Evolutionary conservation across 169 alveolate species (phyloP), one percentile per base, ranked within the genome.

Genomic region (Ichthyophthirius multifiliis): DNA sequence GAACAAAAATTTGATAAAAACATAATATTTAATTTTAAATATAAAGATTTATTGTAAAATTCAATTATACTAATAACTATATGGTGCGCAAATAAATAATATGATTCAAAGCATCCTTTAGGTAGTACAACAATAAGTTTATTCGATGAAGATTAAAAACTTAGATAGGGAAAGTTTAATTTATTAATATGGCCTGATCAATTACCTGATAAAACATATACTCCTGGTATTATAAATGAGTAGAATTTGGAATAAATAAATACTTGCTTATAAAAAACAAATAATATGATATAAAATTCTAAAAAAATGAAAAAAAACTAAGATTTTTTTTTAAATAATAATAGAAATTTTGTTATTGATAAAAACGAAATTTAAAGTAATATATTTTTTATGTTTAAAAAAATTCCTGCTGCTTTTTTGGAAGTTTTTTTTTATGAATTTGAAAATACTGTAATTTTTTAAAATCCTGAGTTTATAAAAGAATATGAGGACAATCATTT

Each of bases 141-240:
- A 43, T 76, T 76, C 41, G 83, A 76, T 62, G 44, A 39, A 20
- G 65, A 76, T 62, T 43, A 55, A 1, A 76, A 62, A 41, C 43
- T 76, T 23, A 76, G 83, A 62, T 71, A 76, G 62, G n/a, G 83
- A 13, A 55, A 76, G 55, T 30, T 55, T 13, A 47, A 76, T 76
- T 39, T 76, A 41, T 64, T 47, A 7, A 48, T 76, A 10, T 76
- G 83, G 76, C 83, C 83, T 1, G 30, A 76, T 23, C 32, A 35
- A n/a, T 18, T 13, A 39, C 76, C 76, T 20, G 76, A 62, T 39
- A 20, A 31, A 20, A 35, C 64, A 27, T 35, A 35, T 37, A 81
- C 82, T 27, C 75, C 76, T 32, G 86, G 86, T 5, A 31, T 81
- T 12, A 71, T 81, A 7, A 46, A 15, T 20, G 86, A 81, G 37